Conservation (phyloP, 768 basidiomycete genomes). For the Tylopilus cervinicoccineus region DNA sequence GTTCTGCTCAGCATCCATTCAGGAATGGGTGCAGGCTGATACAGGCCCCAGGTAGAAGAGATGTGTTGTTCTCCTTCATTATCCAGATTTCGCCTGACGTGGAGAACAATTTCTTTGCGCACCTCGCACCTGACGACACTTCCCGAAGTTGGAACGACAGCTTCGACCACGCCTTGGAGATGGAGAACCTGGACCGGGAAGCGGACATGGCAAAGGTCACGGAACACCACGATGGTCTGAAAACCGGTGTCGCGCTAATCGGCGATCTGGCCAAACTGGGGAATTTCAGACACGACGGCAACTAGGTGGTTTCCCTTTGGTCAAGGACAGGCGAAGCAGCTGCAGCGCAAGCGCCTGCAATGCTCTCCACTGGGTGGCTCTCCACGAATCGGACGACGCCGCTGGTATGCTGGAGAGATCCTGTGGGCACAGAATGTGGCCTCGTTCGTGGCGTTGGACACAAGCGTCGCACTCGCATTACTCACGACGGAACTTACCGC, state of each 20-base stretch:
- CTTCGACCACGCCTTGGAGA: conserved; percentile 85
- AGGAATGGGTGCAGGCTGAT: conserved; percentile 57
- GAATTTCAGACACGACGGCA: conserved; percentile 55
- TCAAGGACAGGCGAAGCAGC: conserved; percentile 58
- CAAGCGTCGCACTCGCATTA: no score
- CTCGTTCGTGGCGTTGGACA: no score
- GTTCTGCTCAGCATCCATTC: neutral
- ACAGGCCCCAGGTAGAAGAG: conserved; percentile 52
- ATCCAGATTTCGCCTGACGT: conserved; percentile 78
- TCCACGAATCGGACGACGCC: conserved; percentile 43
- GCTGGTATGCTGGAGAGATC: conserved; percentile 74
- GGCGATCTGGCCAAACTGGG: conserved; percentile 76
- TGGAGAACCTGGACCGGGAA: conserved; percentile 84
- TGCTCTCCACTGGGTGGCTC: neutral
- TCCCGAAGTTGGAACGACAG: no score
- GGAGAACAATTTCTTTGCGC: conserved; percentile 73
- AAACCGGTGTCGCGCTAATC: conserved; percentile 57
- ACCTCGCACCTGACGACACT: conserved; percentile 55
- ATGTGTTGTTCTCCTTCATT: neutral
- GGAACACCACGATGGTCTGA: conserved; percentile 41
- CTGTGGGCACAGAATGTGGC: no score
- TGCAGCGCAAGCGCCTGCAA: conserved; percentile 51
- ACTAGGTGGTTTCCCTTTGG: conserved; percentile 50
- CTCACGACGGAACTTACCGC: no score
- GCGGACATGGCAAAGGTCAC: conserved; percentile 44